Percentiles rank a stretch among this genome's conserved stretches.
Evolutionary conservation across 805 yeast genomes (phyloP).

Genomic region (Grigorovia humatica): DNA sequence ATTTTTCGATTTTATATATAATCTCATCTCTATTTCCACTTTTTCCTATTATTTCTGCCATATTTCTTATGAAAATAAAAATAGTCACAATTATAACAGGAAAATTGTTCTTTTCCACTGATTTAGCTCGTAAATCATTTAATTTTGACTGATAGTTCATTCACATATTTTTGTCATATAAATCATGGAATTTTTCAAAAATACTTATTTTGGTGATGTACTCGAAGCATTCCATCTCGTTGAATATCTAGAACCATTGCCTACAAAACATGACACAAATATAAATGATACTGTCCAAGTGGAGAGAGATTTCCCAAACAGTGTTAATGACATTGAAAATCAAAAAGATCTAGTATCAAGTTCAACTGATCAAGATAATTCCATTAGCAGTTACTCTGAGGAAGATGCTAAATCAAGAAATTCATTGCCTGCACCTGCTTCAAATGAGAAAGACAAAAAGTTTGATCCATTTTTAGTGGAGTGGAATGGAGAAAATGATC

Average conservation of each 20-base stretch:
- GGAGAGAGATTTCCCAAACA: not conserved
- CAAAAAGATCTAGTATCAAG: not conserved
- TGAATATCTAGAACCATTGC: constrained; percentile 6
- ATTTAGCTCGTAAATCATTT: too few relatives aligned
- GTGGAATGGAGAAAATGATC: constrained; percentile 33
- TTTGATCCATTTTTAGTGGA: constrained; percentile 23
- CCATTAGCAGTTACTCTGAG: not conserved
- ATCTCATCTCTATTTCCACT: too few relatives aligned
- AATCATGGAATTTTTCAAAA: constrained; percentile 5
- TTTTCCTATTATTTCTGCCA: too few relatives aligned
- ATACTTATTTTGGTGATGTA: constrained; percentile 18
- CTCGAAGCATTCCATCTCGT: constrained; percentile 14
- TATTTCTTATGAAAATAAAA: too few relatives aligned
- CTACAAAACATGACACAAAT: not conserved
- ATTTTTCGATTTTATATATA: too few relatives aligned
- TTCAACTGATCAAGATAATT: not conserved
- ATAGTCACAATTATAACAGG: too few relatives aligned
- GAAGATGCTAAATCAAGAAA: constrained; percentile 2
- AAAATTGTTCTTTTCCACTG: too few relatives aligned
- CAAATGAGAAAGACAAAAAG: not conserved
- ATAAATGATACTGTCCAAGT: not conserved
- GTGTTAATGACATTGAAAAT: not conserved
- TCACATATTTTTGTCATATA: too few relatives aligned
- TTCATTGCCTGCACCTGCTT: not conserved
- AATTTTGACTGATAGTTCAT: too few relatives aligned